Percentiles rank a stretch among this genome's conserved stretches.
These are phyloP conservation scores for Fusarium fujikuroi DNA, from an alignment of 2,329 filamentous ascomycete genomes.

Conservation along the genomic window DNA sequence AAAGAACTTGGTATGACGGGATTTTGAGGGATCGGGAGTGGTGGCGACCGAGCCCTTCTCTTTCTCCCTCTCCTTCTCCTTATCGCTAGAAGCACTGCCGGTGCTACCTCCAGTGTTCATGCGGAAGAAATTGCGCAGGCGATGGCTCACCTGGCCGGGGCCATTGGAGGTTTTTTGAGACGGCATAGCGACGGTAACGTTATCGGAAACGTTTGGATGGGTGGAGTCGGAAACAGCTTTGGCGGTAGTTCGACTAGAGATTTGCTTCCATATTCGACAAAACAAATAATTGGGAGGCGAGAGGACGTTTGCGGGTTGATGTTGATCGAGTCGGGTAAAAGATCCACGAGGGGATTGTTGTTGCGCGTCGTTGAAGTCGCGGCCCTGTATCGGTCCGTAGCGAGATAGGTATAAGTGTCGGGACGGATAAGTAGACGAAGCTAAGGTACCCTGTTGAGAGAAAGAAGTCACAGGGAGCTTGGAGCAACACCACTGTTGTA, in stretches of 20 bases:
- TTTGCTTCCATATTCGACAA: constrained; percentile 54
- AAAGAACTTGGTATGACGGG: constrained; percentile 89
- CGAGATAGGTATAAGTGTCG: constrained; percentile 17
- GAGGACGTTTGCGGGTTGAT: constrained; percentile 10
- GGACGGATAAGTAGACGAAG: constrained; percentile 6
- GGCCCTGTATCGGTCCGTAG: not conserved
- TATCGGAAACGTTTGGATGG: constrained; percentile 16
- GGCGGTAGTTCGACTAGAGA: constrained; percentile 46
- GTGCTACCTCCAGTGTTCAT: constrained; percentile 63
- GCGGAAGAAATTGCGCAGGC: constrained; percentile 77
- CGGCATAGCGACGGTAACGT: constrained; percentile 55
- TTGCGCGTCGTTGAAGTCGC: constrained; percentile 27
- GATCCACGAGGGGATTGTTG: constrained; percentile 21
- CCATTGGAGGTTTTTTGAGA: constrained; percentile 64
- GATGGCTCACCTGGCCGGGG: constrained; percentile 71
- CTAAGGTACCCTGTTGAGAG: not conserved
- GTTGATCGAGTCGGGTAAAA: constrained; percentile 24
- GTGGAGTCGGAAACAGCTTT: constrained; percentile 27
- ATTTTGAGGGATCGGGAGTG: constrained; percentile 57
- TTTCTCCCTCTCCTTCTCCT: constrained; percentile 53
- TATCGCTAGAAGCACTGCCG: constrained; percentile 51
- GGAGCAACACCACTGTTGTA: constrained; percentile 4
- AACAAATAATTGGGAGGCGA: constrained; percentile 14
- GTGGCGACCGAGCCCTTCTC: constrained; percentile 42
- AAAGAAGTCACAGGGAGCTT: constrained; percentile 1